phyloP scores from a whole-genome alignment of 768 basidiomycete species.

The Chalciporus chontae region DNA sequence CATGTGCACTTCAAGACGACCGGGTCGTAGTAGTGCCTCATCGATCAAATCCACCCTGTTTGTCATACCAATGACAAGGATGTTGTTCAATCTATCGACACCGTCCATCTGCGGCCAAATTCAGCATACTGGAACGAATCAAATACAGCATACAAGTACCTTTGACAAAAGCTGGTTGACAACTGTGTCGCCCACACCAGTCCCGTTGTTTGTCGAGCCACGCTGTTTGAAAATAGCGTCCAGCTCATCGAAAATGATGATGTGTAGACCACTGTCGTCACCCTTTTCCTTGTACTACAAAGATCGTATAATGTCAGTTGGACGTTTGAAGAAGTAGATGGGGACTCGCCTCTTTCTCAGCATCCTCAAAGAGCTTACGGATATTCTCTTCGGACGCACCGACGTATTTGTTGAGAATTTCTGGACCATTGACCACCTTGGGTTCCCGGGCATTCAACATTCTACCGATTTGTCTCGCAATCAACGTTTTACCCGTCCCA shows the following conservation, averaged over 20 bases:
- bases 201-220: slow-evolving; percentile 86
- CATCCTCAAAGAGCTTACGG: slow-evolving; percentile 95
- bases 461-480: slow-evolving; percentile 98
- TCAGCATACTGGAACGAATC: slow-evolving; percentile 8
- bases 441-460: slow-evolving; percentile 98
- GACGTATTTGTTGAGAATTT: slow-evolving; percentile 95
- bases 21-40: slow-evolving; percentile 93
- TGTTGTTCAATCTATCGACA: slow-evolving; percentile 98
- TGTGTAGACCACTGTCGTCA: slow-evolving; percentile 95
- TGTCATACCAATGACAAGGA: slow-evolving; percentile 99
- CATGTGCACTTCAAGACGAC: slow-evolving; percentile 99
- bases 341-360: slow-evolving; percentile 81
- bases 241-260: slow-evolving; percentile 99
- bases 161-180: slow-evolving; percentile 98
- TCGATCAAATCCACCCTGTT: slow-evolving; percentile 99
- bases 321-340: not conserved
- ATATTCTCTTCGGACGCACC: slow-evolving; percentile 98
- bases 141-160: slow-evolving; percentile 37
- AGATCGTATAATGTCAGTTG: slow-evolving; percentile 2
- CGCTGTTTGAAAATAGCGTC: slow-evolving; percentile 99
- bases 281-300: slow-evolving; percentile 91
- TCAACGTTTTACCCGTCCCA: slow-evolving; percentile 96
- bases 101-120: slow-evolving; percentile 81
- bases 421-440: slow-evolving; percentile 97
- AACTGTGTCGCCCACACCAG: slow-evolving; percentile 97